Percentiles rank a stretch among this genome's conserved stretches.
phyloP scores from a whole-genome alignment of 345 rosid genomes.

The Gossypium turneri region DNA sequence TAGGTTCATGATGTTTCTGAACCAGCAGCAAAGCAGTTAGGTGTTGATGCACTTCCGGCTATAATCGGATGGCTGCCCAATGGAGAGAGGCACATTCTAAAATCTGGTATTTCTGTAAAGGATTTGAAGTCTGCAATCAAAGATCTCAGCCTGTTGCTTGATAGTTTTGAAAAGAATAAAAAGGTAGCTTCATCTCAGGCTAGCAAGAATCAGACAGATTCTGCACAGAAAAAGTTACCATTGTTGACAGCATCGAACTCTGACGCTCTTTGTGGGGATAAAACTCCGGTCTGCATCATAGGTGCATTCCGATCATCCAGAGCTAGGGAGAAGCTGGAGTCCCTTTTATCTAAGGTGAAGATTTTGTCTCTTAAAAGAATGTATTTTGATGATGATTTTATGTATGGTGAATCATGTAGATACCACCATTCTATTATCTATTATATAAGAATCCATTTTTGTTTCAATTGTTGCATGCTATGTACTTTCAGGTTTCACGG shows the following conservation, averaged over 20 bases:
- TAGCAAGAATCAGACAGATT: conserved; percentile 22
- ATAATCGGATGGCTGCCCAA: conserved; percentile 80
- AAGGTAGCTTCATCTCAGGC: conserved; percentile 37
- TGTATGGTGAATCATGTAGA: not conserved
- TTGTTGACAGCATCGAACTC: conserved; percentile 49
- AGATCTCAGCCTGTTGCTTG: conserved; percentile 60
- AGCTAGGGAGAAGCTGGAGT: conserved; percentile 57
- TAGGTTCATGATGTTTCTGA: conserved; percentile 17
- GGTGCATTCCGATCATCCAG: conserved; percentile 68
- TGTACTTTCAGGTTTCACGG: conserved; percentile 58
- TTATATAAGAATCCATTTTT: too few species aligned
- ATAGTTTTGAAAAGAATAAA: conserved; percentile 62
- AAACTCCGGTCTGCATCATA: conserved; percentile 69
- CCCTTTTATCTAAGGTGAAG: conserved; percentile 48
- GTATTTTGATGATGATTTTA: not conserved
- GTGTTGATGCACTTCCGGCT: conserved; percentile 72
- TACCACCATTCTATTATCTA: too few species aligned
- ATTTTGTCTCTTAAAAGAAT: not conserved
- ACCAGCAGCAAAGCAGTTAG: conserved; percentile 45
- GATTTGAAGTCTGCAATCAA: conserved; percentile 63
- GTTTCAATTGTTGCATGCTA: too few species aligned
- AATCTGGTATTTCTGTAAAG: conserved; percentile 56
- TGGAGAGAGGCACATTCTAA: conserved; percentile 66
- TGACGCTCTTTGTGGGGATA: conserved; percentile 62
- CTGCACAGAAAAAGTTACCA: conserved; percentile 37